Evolutionary conservation across 2,329 filamentous ascomycete genomes (phyloP).

Genomic region (Hypocrella siamensis): DNA sequence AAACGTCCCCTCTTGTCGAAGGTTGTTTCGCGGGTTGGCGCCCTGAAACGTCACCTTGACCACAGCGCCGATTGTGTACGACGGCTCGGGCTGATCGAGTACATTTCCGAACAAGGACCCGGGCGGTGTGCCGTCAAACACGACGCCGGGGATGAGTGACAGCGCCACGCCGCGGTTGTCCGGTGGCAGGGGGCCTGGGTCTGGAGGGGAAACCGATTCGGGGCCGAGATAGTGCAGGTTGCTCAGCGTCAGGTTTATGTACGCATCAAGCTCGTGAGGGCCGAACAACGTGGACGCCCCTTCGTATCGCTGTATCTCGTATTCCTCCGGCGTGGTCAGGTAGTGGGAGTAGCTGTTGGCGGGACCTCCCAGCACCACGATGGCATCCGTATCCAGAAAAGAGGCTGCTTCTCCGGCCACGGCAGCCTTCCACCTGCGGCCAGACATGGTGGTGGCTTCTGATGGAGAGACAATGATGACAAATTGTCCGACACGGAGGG

Average conservation of each 20-base stretch:
- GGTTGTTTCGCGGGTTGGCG: constrained; percentile 80
- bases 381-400: constrained; percentile 35
- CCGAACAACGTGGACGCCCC: constrained; percentile 88
- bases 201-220: constrained; percentile 21
- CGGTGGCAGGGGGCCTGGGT: constrained; percentile 49
- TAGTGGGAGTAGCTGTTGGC: constrained; percentile 87
- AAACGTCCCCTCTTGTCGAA: constrained; percentile 64
- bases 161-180: constrained; percentile 65
- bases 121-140: constrained; percentile 52
- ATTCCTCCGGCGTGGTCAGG: constrained; percentile 65
- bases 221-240: constrained; percentile 24
- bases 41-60: constrained; percentile 62
- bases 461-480: constrained; percentile 73
- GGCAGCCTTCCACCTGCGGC: constrained; percentile 68
- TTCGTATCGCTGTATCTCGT: constrained; percentile 76
- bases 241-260: constrained; percentile 74
- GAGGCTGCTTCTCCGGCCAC: constrained; percentile 36
- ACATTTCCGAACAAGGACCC: constrained; percentile 59
- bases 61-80: constrained; percentile 43
- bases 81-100: constrained; percentile 31
- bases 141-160: constrained; percentile 65
- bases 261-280: constrained; percentile 65
- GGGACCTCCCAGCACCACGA: constrained; percentile 77
- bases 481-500: constrained; percentile 69
- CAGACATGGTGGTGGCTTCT: constrained; percentile 86